Base-by-base conservation (phyloP, 2,329 filamentous ascomycete genomes). In the Stagonosporopsis rhizophila region DNA sequence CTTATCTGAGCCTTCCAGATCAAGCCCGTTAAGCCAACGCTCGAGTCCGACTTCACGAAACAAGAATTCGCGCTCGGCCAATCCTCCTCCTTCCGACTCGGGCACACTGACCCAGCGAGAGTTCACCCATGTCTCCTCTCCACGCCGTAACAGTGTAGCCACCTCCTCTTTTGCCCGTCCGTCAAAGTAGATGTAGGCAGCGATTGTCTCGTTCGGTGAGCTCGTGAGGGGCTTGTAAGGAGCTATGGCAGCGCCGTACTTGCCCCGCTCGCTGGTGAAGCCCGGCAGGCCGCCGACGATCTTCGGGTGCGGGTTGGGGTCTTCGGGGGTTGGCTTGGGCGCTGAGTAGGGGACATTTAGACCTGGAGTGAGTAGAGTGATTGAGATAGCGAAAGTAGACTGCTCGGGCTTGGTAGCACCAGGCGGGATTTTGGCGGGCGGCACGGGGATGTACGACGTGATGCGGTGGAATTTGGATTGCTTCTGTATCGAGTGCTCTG, bases 121-220 rank as follows among this genome's bases (percentile, higher is more conserved):
- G 72, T 98, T 99, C 22, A 99, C 96, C 95, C 95, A 99, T 2
- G 95, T 99, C 79, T 99, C 95, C 74, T 98, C 95, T 22, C 95
- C 94, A 12, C 93, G 89, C 52, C 95, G 85, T 48, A 99, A 82
- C 54, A 99, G 81, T 12, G 95, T 99, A 48, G 95, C 95, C 3
- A 99, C 96, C 79, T 99, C 95, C 75, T 99, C 95, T 76, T 99
- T 99, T 58, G 86, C 85, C 60, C 95, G 85, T 17, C 95, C 95
- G 77, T 99, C 95, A 72, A 99, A 99, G 80, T 99, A 99, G 67
- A 99, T 98, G 77, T 99, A 99, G 34, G 94, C 95, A 28, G 95
- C 95, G 68, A 99, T 94, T 14, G 95, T 99, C 80, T 99, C 95
- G 77, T 97, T 96, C 53, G 92, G 89, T 28, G 91, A 96, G 59